Base-by-base conservation (phyloP, 441 rosid genomes). In the Adansonia grandidieri region DNA sequence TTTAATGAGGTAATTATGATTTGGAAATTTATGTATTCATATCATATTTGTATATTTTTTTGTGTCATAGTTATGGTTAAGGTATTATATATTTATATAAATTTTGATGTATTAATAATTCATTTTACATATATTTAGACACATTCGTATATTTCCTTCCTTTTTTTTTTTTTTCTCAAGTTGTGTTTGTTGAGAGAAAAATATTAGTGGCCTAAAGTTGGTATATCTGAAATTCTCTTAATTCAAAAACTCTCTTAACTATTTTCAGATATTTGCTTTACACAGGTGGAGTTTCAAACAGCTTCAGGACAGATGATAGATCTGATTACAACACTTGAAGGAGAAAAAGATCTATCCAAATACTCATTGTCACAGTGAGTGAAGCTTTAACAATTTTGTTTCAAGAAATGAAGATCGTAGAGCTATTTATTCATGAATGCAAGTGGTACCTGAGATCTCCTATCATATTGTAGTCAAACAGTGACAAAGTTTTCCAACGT, bases 231-330 rank as follows among this genome's bases (percentile, higher is more conserved):
- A 32, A 32, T 32, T 32, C 40, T 32, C 40, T 32, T 32, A 32
- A 32, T 32, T 32, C 40, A 32, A 32, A 32, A 32, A 32, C 40
- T 32, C 40, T 17, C 4, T 60, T 61, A 70, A 65, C 45, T n/a
- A 4, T 75, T 75, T 15, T 76, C 40, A 32, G 40, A 32, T 82
- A 13, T 77, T 66, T 76, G 40, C 40, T 32, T 32, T 32, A 32
- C 40, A 32, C 40, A 94, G 97, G 95, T 92, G 50, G 98, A 92
- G 81, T 87, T 94, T 71, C 98, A 92, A 85, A 94, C 98, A 60
- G 91, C 96, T 65, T 89, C 87, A 0, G 98, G 98, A 78, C 94
- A 92, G 84, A 92, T 92, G 97, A 91, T 94, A 71, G 97, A 94
- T 86, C 78, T 91, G 81, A 94, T 92, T 77, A 92, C 97, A 63